Conservation (phyloP, 805 yeast species). For the Saccharomycopsis sp. region DNA sequence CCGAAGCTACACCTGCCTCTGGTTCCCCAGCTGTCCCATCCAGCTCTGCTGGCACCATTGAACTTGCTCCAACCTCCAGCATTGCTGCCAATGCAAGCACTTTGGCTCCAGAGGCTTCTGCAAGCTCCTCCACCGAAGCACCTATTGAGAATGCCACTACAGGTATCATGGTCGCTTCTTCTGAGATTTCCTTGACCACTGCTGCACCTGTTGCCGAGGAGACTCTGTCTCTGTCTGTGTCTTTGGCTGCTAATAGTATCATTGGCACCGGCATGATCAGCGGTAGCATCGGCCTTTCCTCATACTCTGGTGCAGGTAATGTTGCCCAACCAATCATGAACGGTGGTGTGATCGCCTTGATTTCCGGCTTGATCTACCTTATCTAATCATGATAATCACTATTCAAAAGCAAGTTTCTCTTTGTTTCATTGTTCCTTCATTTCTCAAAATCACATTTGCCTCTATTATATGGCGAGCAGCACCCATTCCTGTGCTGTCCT, state of each 20-base stretch:
- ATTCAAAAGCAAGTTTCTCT: too few relatives aligned
- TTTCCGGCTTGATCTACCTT: not conserved
- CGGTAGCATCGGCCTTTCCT: not conserved
- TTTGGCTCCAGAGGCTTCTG: slow-evolving; percentile 1
- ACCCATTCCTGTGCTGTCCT: too few relatives aligned
- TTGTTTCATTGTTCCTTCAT: too few relatives aligned
- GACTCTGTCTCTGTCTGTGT: not conserved
- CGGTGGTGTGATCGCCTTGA: not conserved
- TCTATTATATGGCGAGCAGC: too few relatives aligned
- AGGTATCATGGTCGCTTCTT: not conserved
- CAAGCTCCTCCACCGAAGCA: not conserved
- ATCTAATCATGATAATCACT: too few relatives aligned
- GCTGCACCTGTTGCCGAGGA: not conserved
- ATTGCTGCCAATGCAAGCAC: not conserved
- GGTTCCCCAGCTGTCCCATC: too few relatives aligned
- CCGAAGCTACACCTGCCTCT: too few relatives aligned
- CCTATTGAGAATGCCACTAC: slow-evolving; percentile 1
- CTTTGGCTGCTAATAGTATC: too few relatives aligned
- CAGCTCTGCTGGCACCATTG: too few relatives aligned
- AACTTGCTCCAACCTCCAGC: too few relatives aligned
- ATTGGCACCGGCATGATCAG: too few relatives aligned
- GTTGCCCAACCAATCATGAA: not conserved
- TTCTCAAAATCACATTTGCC: too few relatives aligned
- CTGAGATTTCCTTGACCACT: not conserved
- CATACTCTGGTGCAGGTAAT: not conserved